Conservation (phyloP, 2,329 filamentous ascomycete genomes). For the Calonectria ilicicola region DNA sequence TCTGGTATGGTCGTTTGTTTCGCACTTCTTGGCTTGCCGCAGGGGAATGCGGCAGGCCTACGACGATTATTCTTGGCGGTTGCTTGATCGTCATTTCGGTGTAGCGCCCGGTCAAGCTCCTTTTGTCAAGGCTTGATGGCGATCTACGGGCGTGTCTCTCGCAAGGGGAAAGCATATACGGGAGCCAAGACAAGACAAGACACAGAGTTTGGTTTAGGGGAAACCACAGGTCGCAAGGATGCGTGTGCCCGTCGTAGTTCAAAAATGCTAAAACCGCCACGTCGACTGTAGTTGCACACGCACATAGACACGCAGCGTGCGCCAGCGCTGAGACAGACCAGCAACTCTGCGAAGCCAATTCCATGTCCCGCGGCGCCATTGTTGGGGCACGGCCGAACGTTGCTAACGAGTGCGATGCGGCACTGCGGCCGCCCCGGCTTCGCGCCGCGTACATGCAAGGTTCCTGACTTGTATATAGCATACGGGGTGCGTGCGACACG, state of each 20-base stretch:
- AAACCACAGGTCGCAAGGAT: conserved; percentile 4
- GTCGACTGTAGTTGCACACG: background rate
- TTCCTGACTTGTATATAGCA: conserved; percentile 8
- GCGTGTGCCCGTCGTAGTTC: conserved; percentile 1
- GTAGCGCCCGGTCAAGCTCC: conserved; percentile 28
- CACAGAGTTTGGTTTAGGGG: background rate
- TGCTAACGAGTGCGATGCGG: conserved; percentile 10
- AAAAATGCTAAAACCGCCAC: conserved; percentile 9
- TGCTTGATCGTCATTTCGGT: conserved; percentile 15
- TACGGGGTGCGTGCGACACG: conserved; percentile 1
- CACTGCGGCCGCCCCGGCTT: conserved; percentile 2
- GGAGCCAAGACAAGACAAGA: conserved; percentile 3
- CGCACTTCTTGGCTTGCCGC: conserved; percentile 17
- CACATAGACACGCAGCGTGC: background rate
- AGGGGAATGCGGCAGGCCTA: conserved; percentile 24
- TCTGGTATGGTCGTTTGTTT: conserved; percentile 29
- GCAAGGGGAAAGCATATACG: conserved; percentile 3
- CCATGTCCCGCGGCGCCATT: background rate
- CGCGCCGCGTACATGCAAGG: conserved; percentile 17
- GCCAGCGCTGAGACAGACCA: background rate
- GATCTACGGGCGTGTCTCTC: conserved; percentile 29
- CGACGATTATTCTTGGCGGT: conserved; percentile 25
- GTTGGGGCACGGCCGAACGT: conserved; percentile 5
- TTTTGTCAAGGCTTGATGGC: conserved; percentile 32
- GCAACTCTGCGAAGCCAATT: background rate